Conservation (phyloP, 2,329 filamentous ascomycete species). For the Trichoderma harzianum region DNA sequence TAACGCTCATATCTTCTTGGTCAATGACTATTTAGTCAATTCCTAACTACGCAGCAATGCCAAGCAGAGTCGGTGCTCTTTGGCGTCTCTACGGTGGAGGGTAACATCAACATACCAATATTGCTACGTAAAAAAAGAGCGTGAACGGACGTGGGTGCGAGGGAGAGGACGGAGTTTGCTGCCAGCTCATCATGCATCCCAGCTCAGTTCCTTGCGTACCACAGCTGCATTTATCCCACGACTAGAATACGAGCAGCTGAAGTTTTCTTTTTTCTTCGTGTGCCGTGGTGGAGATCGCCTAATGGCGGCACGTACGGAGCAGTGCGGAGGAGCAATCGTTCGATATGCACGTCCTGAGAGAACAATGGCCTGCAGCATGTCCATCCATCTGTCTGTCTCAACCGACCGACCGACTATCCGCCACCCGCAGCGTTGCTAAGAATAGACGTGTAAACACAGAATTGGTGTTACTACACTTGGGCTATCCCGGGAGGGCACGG, state of each 20-base stretch:
- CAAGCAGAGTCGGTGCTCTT: not conserved
- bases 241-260: not conserved
- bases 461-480: not conserved
- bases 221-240: not conserved
- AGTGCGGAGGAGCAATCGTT: conserved; percentile 1
- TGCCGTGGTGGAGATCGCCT: not conserved
- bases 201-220: not conserved
- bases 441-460: not conserved
- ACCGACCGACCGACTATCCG: not conserved
- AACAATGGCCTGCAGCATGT: not conserved
- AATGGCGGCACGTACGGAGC: not conserved
- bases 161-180: not conserved
- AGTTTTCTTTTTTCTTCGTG: not conserved
- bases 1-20: not conserved
- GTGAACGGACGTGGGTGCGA: not conserved
- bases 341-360: conserved; percentile 8
- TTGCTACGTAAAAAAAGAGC: not conserved
- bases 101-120: conserved; percentile 10
- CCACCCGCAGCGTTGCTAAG: not conserved
- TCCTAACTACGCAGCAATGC: not conserved
- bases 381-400: not conserved
- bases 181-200: conserved; percentile 12
- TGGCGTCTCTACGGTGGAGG: not conserved
- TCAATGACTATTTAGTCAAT: not conserved
- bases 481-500: not conserved